Base-by-base conservation (phyloP, 371 early-diverging fungal species). In the Mucor irregularis region DNA sequence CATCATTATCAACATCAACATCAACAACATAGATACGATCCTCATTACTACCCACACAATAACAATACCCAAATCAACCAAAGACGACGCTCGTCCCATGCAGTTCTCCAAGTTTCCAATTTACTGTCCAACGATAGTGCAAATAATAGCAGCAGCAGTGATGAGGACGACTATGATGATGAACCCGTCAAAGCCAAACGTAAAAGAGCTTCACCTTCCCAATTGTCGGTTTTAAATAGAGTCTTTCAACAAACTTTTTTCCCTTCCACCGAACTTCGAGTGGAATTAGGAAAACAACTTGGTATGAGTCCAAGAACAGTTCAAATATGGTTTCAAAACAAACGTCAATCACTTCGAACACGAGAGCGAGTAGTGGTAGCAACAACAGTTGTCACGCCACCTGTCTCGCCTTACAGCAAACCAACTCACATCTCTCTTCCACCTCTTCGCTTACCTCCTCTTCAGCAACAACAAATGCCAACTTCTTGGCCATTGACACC, bases 291-390 rank as follows among this genome's bases (percentile, higher is more conserved):
- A 16, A 83, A 83, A 53, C 86, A 93, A 56, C 82, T 95, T 21
- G 85, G 89, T 33, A 97, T 97, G 96, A 93, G 74, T 38, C 66
- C 68, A 72, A 49, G 81, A 73, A 84, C 89, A n/a, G 91, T 96
- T 4, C 94, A 97, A 64, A 91, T 95, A 26, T 95, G 97, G 97
- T 97, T 97, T 72, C 97, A 97, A 69, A 97, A 97, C 74, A 87
- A 91, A 54, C 82, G 97, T n/a, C 87, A 85, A 56, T 74, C 78
- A 0, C 51, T 66, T 30, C 57, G 61, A 55, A 54, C 50, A 21
- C 29, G 39, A 53, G 46, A 40, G 22, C 39, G 26, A 38, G 42
- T 21, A 8, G 39, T 33, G 30, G 24, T n/a, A n/a, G n/a, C n/a
- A n/a, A n/a, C 33, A 19, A 25, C 26, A 6, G 31, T 58, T 19